Percentiles rank a stretch among this genome's conserved stretches.
These are phyloP conservation scores for Eucalyptus fibrosa DNA, from an alignment of 345 rosid species.

Conservation along the genomic window DNA sequence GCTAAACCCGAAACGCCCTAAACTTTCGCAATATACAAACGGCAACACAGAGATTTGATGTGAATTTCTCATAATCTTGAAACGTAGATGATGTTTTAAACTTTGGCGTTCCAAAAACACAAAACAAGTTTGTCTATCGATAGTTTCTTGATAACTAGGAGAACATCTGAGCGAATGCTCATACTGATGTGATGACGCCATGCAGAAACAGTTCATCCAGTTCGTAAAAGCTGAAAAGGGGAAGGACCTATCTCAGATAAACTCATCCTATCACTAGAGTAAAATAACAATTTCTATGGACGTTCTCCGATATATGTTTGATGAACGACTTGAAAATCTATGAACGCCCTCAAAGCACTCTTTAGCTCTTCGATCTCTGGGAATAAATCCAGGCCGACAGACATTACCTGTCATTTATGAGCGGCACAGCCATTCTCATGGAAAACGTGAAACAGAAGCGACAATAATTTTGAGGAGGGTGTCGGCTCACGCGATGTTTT, in stretches of 20 bases:
- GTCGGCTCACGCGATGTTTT: background rate
- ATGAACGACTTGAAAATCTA: background rate
- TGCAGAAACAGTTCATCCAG: background rate
- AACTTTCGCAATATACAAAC: background rate
- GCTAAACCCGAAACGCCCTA: background rate
- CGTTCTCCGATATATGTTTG: background rate
- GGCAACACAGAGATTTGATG: background rate
- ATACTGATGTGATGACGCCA: background rate
- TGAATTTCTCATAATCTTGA: background rate
- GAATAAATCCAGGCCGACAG: background rate
- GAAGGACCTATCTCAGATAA: background rate
- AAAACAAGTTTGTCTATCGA: background rate
- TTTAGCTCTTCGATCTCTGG: background rate
- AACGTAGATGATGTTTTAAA: background rate
- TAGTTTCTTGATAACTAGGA: background rate
- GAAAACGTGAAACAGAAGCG: background rate
- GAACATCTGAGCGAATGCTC: background rate
- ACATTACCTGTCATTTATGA: background rate
- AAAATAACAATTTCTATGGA: background rate
- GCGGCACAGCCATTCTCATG: background rate
- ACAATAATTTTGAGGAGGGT: background rate
- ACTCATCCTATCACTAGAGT: background rate
- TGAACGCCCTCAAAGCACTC: background rate
- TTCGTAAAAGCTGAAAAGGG: background rate
- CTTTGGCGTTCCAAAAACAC: background rate